Base-by-base conservation (phyloP, 179 eudicot genomes). In the Silene noctiflora region DNA sequence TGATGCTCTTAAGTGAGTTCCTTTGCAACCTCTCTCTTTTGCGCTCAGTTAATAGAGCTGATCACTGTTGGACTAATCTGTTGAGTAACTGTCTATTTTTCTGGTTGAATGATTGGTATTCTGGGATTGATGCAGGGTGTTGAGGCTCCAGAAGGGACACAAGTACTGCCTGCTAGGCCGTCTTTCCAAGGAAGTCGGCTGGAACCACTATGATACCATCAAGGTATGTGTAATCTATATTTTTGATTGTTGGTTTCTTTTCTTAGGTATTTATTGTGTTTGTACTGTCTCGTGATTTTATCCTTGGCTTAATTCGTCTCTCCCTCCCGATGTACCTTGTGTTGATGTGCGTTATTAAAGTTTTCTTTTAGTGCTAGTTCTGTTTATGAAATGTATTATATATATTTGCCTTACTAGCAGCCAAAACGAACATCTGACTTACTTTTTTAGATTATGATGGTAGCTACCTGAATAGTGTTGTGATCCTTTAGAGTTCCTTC, bases 91-190 rank as follows among this genome's bases (percentile, higher is more conserved):
- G 59, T 53, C 59, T 13, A 3, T 55, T 55, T 55, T 55, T 55
- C 20, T 51, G 13, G 27, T 6, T 61, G 0, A 64, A 16, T 82
- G 24, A 22, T 14, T 16, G 14, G 6, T 14, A 22, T 48, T 2
- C 19, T 51, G 19, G 25, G 4, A 1, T 58, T 4, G 33, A 56
- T 63, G 73, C 29, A 91, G 96, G 89, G 96, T 91, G 65, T 53
- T 91, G 88, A 88, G 96, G 89, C 89, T 91, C 25, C 91, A 89
- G 62, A 88, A 91, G 83, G 96, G 96, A 16, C 96, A 90, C 83
- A 89, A 87, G 58, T 89, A 90, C 84, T 90, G 96, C 72, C 62
- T 87, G 78, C 84, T 89, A 56, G 96, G 93, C 8, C 86, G 82
- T 44, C 93, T 91, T 20, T 91, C 96, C 4, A 81, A 86, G 6